A percentile compares a stretch with the other conserved stretches of the same genome.
phyloP scores from a whole-genome alignment of 306 rosid genomes.

The Lablab purpureus region DNA sequence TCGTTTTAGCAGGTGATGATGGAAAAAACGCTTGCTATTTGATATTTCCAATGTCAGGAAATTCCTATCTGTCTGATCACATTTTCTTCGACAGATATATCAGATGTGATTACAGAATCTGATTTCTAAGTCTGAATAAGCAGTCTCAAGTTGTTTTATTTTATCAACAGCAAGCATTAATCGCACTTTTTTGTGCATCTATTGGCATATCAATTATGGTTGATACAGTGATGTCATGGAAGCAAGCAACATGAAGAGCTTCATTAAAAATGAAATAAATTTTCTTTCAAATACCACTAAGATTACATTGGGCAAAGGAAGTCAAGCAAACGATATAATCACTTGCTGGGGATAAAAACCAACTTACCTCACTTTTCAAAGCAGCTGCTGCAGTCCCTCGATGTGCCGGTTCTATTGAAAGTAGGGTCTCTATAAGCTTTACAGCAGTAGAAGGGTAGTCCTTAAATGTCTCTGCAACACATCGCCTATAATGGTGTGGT shows the following conservation, averaged over 20 bases:
- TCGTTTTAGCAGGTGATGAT: too few relatives aligned
- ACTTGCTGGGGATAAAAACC: constrained; percentile 20
- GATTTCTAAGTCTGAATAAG: neutral
- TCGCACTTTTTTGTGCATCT: neutral
- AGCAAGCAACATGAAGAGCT: constrained; percentile 4
- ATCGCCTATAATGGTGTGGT: constrained; percentile 82
- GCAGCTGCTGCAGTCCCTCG: constrained; percentile 92
- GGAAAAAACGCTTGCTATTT: too few relatives aligned
- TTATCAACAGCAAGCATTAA: too few relatives aligned
- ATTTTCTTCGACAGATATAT: neutral
- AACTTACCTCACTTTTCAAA: constrained; percentile 82
- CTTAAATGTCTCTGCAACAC: constrained; percentile 77
- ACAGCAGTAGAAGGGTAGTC: constrained; percentile 75
- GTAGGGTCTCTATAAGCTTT: constrained; percentile 80
- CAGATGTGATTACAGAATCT: too few relatives aligned
- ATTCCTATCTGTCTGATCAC: neutral
- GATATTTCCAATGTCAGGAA: neutral
- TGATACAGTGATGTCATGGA: constrained; percentile 9
- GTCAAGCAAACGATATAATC: neutral
- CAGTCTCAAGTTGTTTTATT: too few relatives aligned
- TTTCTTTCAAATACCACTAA: neutral
- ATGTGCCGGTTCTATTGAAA: constrained; percentile 77
- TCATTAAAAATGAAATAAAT: constrained; percentile 13
- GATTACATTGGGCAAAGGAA: neutral
- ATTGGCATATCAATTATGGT: constrained; percentile 2